Evolutionary conservation across 2,329 filamentous ascomycete species (phyloP).

Genomic region (Lasiodiplodia hormozganensis): DNA sequence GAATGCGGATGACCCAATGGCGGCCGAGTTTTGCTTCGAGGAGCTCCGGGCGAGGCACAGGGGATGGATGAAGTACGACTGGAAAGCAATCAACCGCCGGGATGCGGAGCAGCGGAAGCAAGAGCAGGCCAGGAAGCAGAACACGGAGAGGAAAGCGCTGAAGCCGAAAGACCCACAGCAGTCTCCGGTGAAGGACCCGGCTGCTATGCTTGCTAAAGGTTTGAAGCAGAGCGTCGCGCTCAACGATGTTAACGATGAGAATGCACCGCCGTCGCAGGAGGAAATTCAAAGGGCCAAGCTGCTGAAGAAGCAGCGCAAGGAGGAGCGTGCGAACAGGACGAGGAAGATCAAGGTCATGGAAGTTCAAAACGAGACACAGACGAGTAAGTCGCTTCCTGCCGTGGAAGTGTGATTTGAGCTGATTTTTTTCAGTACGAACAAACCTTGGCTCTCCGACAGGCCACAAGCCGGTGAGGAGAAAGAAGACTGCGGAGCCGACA

Average conservation of each 20-base stretch:
- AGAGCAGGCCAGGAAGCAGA: conserved; percentile 14
- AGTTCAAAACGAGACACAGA: conserved; percentile 85
- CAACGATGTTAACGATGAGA: conserved; percentile 52
- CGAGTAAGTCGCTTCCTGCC: conserved; percentile 66
- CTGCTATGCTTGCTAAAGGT: conserved; percentile 21
- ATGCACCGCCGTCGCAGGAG: conserved; percentile 53
- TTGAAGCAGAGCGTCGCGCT: conserved; percentile 24
- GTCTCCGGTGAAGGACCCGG: conserved; percentile 6
- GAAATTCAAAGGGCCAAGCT: conserved; percentile 65
- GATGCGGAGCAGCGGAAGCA: conserved; percentile 26
- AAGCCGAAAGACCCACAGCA: conserved; percentile 23
- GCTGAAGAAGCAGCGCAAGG: conserved; percentile 54
- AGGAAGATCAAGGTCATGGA: conserved; percentile 72
- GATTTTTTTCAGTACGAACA: conserved; percentile 73
- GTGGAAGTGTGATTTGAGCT: conserved; percentile 29
- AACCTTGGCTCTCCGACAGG: conserved; percentile 89
- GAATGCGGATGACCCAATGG: conserved; percentile 68
- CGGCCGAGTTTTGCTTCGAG: conserved; percentile 86
- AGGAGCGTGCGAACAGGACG: conserved; percentile 58
- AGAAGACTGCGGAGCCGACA: conserved; percentile 80
- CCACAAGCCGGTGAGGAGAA: conserved; percentile 80
- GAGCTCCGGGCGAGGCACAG: conserved; percentile 82
- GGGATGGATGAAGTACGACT: conserved; percentile 68
- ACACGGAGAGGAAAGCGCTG: conserved; percentile 15
- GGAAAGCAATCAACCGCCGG: conserved; percentile 50